Conservation (phyloP, 1,139 yeast genomes). For the Yamadazyma friedrichii region DNA sequence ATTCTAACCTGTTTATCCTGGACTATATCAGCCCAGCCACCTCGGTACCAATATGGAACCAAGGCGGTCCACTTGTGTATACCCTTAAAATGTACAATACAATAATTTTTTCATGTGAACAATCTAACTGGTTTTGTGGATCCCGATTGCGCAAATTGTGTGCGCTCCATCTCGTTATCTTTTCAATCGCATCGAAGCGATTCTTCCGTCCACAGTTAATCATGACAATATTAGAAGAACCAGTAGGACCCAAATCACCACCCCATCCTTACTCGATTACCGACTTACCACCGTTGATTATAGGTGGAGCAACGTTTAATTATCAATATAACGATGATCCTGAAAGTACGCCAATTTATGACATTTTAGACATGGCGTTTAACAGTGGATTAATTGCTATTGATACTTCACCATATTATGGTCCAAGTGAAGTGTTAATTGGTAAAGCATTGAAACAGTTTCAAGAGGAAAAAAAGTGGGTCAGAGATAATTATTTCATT, state of each 20-base stretch:
- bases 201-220: background rate
- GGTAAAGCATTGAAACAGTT: conserved; percentile 62
- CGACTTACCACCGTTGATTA: conserved; percentile 57
- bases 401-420: conserved; percentile 93
- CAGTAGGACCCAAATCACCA: conserved; percentile 18
- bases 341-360: conserved; percentile 51
- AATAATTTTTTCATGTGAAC: background rate
- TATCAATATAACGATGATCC: conserved; percentile 74
- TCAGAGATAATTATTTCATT: conserved; percentile 65
- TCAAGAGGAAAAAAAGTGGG: conserved; percentile 28
- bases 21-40: background rate
- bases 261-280: conserved; percentile 24
- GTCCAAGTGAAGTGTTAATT: conserved; percentile 75
- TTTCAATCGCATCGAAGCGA: background rate
- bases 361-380: conserved; percentile 61
- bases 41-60: background rate
- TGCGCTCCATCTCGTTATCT: background rate
- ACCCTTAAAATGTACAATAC: background rate
- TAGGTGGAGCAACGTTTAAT: conserved; percentile 89
- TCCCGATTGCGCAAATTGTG: background rate
- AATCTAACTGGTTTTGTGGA: no score
- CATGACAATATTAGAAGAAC: conserved; percentile 9
- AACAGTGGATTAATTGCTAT: conserved; percentile 69
- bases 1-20: conserved; percentile 13
- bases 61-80: background rate